Conservation (phyloP, 2,329 filamentous ascomycete genomes). For the Xylaria sp. region DNA sequence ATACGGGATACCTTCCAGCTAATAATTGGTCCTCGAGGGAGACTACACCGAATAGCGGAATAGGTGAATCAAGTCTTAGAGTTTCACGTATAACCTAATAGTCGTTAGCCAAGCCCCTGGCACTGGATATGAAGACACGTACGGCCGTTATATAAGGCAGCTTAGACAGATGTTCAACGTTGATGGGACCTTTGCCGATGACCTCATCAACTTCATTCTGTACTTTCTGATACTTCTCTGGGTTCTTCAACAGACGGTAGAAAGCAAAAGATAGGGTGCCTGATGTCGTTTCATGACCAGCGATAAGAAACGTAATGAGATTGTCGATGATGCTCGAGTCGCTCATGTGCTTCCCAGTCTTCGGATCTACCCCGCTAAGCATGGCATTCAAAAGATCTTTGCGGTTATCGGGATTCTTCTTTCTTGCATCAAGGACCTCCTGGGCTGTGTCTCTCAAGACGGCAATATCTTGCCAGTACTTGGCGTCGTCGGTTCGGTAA, state of each 20-base stretch:
- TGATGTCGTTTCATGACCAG: slow-evolving; percentile 77
- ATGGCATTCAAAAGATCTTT: slow-evolving; percentile 78
- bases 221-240: slow-evolving; percentile 67
- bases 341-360: slow-evolving; percentile 72
- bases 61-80: slow-evolving; percentile 70
- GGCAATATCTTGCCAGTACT: slow-evolving; percentile 66
- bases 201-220: slow-evolving; percentile 76
- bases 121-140: slow-evolving; percentile 36
- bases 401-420: slow-evolving; percentile 63
- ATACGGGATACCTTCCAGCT: slow-evolving; percentile 70
- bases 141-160: slow-evolving; percentile 73
- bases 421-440: slow-evolving; percentile 70
- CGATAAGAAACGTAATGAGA: slow-evolving; percentile 78
- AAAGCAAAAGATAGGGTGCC: slow-evolving; percentile 74
- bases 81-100: slow-evolving; percentile 69
- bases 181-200: slow-evolving; percentile 67
- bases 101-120: slow-evolving; percentile 2
- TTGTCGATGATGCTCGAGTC: slow-evolving; percentile 74
- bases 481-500: slow-evolving; percentile 59
- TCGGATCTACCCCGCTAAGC: slow-evolving; percentile 73
- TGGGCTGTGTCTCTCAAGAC: slow-evolving; percentile 65
- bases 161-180: slow-evolving; percentile 69
- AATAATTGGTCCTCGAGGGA: slow-evolving; percentile 65
- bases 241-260: slow-evolving; percentile 73
- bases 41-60: slow-evolving; percentile 66